Conservation (phyloP, 208 protist genomes). For the Leishmania aethiopica region DNA sequence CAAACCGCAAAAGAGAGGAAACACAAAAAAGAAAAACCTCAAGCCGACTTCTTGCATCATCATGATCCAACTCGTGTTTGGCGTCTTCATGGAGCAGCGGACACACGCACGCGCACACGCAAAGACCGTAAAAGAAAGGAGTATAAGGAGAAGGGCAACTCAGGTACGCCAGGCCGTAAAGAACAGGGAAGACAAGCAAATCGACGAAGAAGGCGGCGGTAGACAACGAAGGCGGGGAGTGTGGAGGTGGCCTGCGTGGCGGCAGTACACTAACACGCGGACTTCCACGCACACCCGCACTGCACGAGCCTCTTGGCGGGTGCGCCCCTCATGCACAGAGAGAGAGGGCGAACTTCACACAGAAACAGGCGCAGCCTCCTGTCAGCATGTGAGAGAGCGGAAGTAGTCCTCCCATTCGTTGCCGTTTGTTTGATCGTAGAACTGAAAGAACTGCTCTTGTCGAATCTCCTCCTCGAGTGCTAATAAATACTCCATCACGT, state of each 20-base stretch:
- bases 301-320: neutral
- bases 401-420: slow-evolving; percentile 84
- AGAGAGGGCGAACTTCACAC: neutral
- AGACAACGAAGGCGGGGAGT: neutral
- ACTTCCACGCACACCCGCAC: neutral
- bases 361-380: neutral
- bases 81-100: slow-evolving; percentile 4
- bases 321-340: neutral
- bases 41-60: neutral
- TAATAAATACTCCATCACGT: slow-evolving; percentile 65
- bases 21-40: neutral
- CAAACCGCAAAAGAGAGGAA: slow-evolving; percentile 2
- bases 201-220: neutral
- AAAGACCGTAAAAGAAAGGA: slow-evolving; percentile 11
- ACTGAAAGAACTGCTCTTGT: slow-evolving; percentile 56
- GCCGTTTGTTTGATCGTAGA: slow-evolving; percentile 61
- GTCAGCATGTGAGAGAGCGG: slow-evolving; percentile 32
- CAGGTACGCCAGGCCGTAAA: neutral
- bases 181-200: neutral
- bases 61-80: slow-evolving; percentile 1
- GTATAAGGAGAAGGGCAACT: neutral
- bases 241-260: neutral
- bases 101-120: neutral
- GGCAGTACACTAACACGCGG: neutral
- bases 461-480: slow-evolving; percentile 81